These are phyloP conservation scores for Coniochaeta sp. DNA, from an alignment of 2,329 filamentous ascomycete genomes.

Conservation along the genomic window DNA sequence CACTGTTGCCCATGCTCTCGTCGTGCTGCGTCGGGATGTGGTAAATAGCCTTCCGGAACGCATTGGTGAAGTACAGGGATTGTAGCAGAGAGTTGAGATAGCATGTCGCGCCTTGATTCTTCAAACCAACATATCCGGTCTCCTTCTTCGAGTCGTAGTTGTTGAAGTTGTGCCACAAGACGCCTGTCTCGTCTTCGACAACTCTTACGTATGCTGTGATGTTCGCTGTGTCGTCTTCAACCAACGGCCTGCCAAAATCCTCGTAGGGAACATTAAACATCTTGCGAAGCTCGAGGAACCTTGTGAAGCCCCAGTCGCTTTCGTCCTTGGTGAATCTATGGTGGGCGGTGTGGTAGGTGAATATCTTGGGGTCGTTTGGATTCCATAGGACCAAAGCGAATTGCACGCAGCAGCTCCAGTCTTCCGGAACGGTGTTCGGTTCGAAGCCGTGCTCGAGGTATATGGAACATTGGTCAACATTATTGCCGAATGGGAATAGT, in stretches of 20 bases:
- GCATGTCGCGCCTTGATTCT: slow-evolving; percentile 92
- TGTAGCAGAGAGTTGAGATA: slow-evolving; percentile 81
- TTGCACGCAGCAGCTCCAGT: slow-evolving; percentile 95
- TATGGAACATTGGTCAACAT: slow-evolving; percentile 87
- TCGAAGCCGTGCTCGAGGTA: slow-evolving; percentile 95
- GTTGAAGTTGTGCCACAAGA: slow-evolving; percentile 84
- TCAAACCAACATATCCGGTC: slow-evolving; percentile 91
- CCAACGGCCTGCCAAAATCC: slow-evolving; percentile 57
- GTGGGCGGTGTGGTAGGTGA: slow-evolving; percentile 74
- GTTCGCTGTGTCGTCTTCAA: slow-evolving; percentile 70
- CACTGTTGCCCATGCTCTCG: slow-evolving; percentile 75
- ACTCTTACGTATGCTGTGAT: slow-evolving; percentile 78
- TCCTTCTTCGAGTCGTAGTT: slow-evolving; percentile 99
- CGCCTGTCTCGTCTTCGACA: slow-evolving; percentile 80
- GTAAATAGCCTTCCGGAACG: slow-evolving; percentile 95
- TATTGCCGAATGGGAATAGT: slow-evolving; percentile 93
- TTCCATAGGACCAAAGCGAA: slow-evolving; percentile 95
- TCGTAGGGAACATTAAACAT: slow-evolving; percentile 79
- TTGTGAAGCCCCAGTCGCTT: slow-evolving; percentile 97
- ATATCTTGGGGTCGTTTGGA: slow-evolving; percentile 81
- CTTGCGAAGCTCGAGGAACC: slow-evolving; percentile 80
- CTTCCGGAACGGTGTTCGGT: slow-evolving; percentile 66
- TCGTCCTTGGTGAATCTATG: slow-evolving; percentile 96
- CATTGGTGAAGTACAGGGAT: slow-evolving; percentile 81
- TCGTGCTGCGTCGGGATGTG: slow-evolving; percentile 90